Base-by-base conservation (phyloP, 257 asterid species). In the Linaria vulgaris region DNA sequence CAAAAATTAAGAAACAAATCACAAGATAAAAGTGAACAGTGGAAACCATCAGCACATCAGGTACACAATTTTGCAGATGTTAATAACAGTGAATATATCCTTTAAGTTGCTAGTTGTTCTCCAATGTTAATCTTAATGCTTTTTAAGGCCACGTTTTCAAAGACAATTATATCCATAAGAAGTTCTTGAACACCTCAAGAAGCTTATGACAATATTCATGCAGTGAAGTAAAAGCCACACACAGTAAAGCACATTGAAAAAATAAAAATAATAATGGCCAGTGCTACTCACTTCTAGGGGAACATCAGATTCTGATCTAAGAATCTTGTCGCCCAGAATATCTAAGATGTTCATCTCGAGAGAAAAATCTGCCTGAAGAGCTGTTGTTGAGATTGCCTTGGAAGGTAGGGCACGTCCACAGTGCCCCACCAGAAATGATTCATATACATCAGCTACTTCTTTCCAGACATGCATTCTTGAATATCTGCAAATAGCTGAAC, bases 401-500 rank as follows among this genome's bases (percentile, higher is more conserved):
- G 92, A 77, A 76, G 90, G 86, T 52, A 90, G 85, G 44, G 97
- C 97, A 54, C 95, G 97, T 9, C 99, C 97, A 63, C 99, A 92
- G 71, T 90, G 89, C 61, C 99, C 95, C 73, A 88, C 95, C 65
- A 92, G 78, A 74, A 92, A 92, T 46, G 81, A 79, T 72, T 92
- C 96, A 71, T 85, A 92, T 61, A 92, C 85, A 78, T 87, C 99
- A 45, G 97, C 96, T 68, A 87, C 87, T 82, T 85, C 97, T 83
- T 89, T 89, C 99, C 99, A 92, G 61, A 79, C 76, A 46, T 90
- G 94, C 30, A 78, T 67, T 88, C 95, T 85, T 66, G 89, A 76
- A 60, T 85, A 73, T 75, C 76, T 83, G 64, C 70, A 49, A 45
- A 76, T 65, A 16, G 79, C 41, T 47, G 63, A 61, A 67, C 79